phyloP scores from a whole-genome alignment of 345 rosid genomes.

The Noccaea bulbosa region DNA sequence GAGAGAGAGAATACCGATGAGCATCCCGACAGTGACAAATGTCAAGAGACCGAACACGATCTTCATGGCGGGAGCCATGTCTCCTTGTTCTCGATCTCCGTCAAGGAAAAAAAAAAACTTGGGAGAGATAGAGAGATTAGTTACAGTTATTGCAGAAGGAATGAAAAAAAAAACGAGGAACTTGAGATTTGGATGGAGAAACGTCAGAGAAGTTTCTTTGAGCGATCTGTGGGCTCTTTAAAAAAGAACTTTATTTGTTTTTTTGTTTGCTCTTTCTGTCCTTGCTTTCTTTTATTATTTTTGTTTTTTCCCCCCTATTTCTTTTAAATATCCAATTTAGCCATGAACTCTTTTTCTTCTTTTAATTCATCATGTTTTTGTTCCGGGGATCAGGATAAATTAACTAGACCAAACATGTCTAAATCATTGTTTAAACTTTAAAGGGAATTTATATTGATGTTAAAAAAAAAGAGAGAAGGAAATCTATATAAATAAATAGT shows the following conservation, averaged over 20 bases:
- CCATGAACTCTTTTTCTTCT: background rate
- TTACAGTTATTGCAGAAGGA: constrained; percentile 19
- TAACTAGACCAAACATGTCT: background rate
- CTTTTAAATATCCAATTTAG: background rate
- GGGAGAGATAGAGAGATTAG: constrained; percentile 26
- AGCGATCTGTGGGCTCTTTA: constrained; percentile 21
- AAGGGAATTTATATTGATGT: no score
- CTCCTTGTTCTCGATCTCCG: constrained; percentile 25
- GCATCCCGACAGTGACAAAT: constrained; percentile 90
- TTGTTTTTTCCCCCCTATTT: background rate
- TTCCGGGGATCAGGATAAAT: no score
- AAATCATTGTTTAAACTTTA: no score
- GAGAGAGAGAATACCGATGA: constrained; percentile 60
- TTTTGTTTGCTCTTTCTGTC: constrained; percentile 16
- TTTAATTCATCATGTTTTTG: no score
- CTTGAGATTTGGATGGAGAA: constrained; percentile 38
- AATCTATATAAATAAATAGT: no score
- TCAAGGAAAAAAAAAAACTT: background rate
- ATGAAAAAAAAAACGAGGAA: background rate
- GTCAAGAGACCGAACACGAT: constrained; percentile 79
- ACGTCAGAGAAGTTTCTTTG: constrained; percentile 42
- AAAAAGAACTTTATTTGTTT: background rate
- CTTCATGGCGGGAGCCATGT: constrained; percentile 75
- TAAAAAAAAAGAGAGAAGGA: no score
- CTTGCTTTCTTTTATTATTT: background rate